These are phyloP conservation scores for Metschnikowia colocasiae DNA, from an alignment of 805 yeast genomes.

Conservation along the genomic window DNA sequence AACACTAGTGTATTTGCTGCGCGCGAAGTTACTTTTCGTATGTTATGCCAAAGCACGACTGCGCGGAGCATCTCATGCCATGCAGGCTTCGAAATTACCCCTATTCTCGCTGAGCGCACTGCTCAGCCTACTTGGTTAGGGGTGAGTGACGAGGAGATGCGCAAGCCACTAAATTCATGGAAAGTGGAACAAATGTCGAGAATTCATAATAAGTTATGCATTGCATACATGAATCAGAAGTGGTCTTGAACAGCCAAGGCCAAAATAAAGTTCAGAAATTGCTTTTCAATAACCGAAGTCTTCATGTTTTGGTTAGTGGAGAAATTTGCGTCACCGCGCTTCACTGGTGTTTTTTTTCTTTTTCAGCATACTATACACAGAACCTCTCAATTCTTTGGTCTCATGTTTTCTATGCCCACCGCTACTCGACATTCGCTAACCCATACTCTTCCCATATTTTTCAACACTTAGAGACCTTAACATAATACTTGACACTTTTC, in stretches of 20 bases:
- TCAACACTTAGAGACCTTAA: background rate
- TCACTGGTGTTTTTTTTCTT: slow-evolving; percentile 3
- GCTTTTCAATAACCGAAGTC: background rate
- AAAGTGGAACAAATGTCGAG: background rate
- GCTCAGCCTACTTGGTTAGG: slow-evolving; percentile 7
- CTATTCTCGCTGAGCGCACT: slow-evolving; percentile 1
- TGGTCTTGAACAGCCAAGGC: background rate
- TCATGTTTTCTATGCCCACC: slow-evolving; percentile 4
- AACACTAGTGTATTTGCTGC: background rate
- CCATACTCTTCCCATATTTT: background rate
- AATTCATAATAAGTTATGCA: background rate
- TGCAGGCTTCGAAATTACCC: slow-evolving; percentile 3
- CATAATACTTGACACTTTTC: background rate
- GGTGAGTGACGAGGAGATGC: background rate
- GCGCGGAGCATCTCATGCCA: slow-evolving; percentile 2
- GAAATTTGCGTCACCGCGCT: slow-evolving; percentile 6
- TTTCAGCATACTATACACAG: slow-evolving; percentile 1
- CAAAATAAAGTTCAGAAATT: background rate
- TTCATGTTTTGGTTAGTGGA: slow-evolving; percentile 1
- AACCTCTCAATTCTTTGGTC: slow-evolving; percentile 1
- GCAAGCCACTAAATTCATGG: background rate
- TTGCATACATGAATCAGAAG: background rate
- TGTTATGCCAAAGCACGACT: slow-evolving; percentile 4
- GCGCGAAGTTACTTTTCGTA: background rate
- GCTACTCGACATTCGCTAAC: background rate